These are phyloP conservation scores for Suillus clintonianus DNA, from an alignment of 768 basidiomycete genomes.

Conservation along the genomic window DNA sequence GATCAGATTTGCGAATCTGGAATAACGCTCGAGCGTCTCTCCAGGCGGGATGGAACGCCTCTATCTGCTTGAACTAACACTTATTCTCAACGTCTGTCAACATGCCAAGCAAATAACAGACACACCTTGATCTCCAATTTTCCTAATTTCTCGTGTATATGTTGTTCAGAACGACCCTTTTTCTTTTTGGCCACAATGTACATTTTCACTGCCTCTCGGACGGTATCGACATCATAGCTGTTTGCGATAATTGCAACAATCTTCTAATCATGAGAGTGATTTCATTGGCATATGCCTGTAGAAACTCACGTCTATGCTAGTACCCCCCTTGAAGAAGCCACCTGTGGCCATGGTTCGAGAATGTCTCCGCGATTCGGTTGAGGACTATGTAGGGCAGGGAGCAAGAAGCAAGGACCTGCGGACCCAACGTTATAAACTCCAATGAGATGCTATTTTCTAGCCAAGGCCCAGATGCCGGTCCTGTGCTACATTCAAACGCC, in stretches of 20 bases:
- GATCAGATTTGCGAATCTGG: neutral
- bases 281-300: neutral
- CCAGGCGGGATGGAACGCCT: neutral
- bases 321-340: neutral
- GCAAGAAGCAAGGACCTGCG: neutral
- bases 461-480: neutral
- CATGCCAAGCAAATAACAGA: neutral
- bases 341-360: neutral
- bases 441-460: neutral
- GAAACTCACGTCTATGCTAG: neutral
- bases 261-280: neutral
- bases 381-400: neutral
- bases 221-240: neutral
- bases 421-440: neutral
- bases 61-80: neutral
- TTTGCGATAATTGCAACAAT: neutral
- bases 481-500: too few relatives aligned
- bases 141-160: neutral
- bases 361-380: neutral
- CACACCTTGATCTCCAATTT: neutral
- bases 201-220: neutral
- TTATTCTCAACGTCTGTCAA: neutral
- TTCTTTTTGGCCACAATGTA: neutral
- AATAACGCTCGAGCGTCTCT: neutral
- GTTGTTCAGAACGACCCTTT: neutral